Evolutionary conservation across 768 basidiomycete genomes (phyloP), one percentile per base, ranked within the genome.

Genomic region (Pleurotus ostreatus): DNA sequence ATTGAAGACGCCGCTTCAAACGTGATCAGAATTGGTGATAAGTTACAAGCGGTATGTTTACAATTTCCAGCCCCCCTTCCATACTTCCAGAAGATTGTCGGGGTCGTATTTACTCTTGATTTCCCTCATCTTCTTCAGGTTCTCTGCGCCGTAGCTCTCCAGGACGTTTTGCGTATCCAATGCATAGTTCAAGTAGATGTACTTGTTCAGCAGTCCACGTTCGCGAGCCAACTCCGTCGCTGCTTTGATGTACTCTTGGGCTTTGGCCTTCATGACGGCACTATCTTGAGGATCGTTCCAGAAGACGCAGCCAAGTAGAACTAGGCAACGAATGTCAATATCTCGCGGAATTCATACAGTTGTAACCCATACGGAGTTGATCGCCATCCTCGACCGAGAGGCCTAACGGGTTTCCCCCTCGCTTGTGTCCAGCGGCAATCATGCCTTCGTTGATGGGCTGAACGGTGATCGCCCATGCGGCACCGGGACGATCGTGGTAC

Each of bases 211-310:
- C 7, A 55, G 6, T 3, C 52, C 51, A 4, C 58, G 49, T 18
- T 38, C n/a, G 16, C 48, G 48, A 11, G 55, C 60, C 15, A 38
- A 38, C 9, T 56, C 26, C 13, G 48, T 53, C 1, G 49, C 40
- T 45, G 49, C 52, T 9, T 46, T 47, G 30, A 47, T 39, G 18
- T 56, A 44, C 2, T 41, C 57, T 4, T 45, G 45, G n/a, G 45
- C 26, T n/a, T 34, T 47, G 3, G 44, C 46, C 5, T 49, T 34
- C 13, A 61, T 43, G 9, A 46, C 20, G 1, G 40, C 51, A 18
- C 57, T 59, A 39, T 59, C 57, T 8, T 58, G 26, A 2, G 44
- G 45, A 30, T 60, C 56, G 16, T 44, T 38, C 58, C 57, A 61
- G 38, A 53, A 41, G 45, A 57, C 9, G 52, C 23, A 15, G 45